Percentiles rank a stretch among this genome's conserved stretches.
phyloP scores from a whole-genome alignment of 2,329 filamentous ascomycete genomes.

The Trichoderma koningii region DNA sequence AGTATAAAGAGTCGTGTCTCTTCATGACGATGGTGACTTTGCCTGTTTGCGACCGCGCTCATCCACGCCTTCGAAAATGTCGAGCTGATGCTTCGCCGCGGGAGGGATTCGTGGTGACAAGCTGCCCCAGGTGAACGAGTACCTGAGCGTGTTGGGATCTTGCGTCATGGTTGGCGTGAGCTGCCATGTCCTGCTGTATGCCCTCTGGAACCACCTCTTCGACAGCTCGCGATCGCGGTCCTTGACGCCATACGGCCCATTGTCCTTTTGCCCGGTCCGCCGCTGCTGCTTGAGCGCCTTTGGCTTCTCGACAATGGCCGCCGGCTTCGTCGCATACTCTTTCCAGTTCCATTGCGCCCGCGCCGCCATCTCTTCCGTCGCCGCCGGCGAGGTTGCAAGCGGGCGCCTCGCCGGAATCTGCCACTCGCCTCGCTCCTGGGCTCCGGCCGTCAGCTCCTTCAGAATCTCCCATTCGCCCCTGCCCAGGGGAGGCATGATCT shows the following conservation, averaged over 20 bases:
- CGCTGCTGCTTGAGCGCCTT: conserved; percentile 39
- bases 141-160: conserved; percentile 36
- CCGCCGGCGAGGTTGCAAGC: conserved; percentile 28
- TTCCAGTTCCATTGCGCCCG: conserved; percentile 47
- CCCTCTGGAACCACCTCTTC: conserved; percentile 48
- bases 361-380: background rate
- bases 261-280: conserved; percentile 42
- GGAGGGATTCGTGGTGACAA: conserved; percentile 34
- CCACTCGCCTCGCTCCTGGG: conserved; percentile 42
- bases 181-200: conserved; percentile 52
- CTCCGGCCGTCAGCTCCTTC: conserved; percentile 48
- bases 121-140: conserved; percentile 52
- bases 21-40: conserved; percentile 24
- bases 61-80: conserved; percentile 54
- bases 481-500: conserved; percentile 57
- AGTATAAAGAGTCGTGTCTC: background rate
- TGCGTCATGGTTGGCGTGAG: conserved; percentile 47
- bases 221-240: conserved; percentile 40
- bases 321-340: conserved; percentile 44
- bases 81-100: conserved; percentile 41
- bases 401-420: conserved; percentile 41
- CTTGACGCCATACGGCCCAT: conserved; percentile 43
- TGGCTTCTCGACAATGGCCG: conserved; percentile 43
- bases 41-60: conserved; percentile 32
- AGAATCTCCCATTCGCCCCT: conserved; percentile 58